phyloP scores from a whole-genome alignment of 176 grass and related monocot species.

The Avena eriantha region DNA sequence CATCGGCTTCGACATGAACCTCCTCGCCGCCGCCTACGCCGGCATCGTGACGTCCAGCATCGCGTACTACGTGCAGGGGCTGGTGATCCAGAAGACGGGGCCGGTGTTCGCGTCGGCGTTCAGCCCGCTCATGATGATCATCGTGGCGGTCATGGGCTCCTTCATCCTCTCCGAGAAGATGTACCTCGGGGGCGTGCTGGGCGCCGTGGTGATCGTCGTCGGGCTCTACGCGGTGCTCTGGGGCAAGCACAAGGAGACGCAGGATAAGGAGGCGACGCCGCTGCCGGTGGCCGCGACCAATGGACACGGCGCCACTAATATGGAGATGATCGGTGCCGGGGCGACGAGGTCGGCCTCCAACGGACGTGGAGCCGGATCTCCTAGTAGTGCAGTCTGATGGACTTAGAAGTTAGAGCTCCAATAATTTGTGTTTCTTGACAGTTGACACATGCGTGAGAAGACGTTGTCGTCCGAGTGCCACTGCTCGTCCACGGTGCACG shows the following conservation, averaged over 20 bases:
- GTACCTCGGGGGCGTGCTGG: conserved; percentile 82
- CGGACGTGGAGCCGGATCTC: conserved; percentile 19
- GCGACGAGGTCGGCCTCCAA: conserved; percentile 49
- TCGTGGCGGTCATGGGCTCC: conserved; percentile 91
- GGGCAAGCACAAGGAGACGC: conserved; percentile 78
- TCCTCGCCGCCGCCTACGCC: conserved; percentile 92
- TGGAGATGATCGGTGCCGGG: conserved; percentile 22
- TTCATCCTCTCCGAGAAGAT: conserved; percentile 93
- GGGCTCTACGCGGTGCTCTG: conserved; percentile 88
- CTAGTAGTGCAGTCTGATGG: conserved; percentile 44
- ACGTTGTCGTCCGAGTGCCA: neutral
- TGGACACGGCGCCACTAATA: conserved; percentile 33
- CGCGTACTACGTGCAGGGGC: conserved; percentile 94
- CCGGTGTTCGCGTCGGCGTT: conserved; percentile 98
- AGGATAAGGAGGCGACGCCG: conserved; percentile 48
- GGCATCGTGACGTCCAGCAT: conserved; percentile 93
- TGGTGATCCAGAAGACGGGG: conserved; percentile 81
- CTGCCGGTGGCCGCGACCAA: conserved; percentile 61
- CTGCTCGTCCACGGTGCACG: conserved; percentile 42
- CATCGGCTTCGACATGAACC: conserved; percentile 98
- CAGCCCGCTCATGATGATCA: conserved; percentile 99
- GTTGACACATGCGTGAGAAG: neutral
- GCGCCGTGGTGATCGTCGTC: conserved; percentile 72
- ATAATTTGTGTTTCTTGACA: conserved; percentile 46
- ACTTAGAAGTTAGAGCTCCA: neutral